phyloP scores from a whole-genome alignment of 1,284 basidiomycete species.

The Microbotryum violaceum region DNA sequence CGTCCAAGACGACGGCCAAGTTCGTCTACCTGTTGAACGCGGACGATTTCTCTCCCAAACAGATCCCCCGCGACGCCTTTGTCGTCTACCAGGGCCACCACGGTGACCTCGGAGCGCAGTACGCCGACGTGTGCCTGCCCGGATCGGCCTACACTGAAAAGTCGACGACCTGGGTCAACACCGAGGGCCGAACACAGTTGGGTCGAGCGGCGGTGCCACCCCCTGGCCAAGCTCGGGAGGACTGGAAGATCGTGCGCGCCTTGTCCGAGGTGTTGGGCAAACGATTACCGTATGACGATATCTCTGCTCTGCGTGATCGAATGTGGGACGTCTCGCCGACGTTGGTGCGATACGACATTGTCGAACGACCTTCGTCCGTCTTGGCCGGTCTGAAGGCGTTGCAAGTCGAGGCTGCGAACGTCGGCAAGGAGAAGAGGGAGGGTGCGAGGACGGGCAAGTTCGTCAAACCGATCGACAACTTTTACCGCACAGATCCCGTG shows the following conservation, averaged over 20 bases:
- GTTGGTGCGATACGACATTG: conserved; percentile 75
- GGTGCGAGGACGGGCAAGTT: conserved; percentile 59
- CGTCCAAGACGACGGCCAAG: conserved; percentile 72
- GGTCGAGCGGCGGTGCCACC: conserved; percentile 90
- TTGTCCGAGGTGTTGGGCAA: conserved; percentile 72
- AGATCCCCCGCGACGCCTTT: conserved; percentile 90
- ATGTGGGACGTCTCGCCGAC: conserved; percentile 96
- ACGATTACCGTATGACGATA: conserved; percentile 84
- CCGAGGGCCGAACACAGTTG: conserved; percentile 86
- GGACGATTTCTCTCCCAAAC: conserved; percentile 81
- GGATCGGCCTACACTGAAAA: conserved; percentile 96
- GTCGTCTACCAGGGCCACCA: conserved; percentile 99
- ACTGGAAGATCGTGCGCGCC: conserved; percentile 98
- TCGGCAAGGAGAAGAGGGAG: conserved; percentile 46
- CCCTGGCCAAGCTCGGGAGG: conserved; percentile 88
- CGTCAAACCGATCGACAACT: conserved; percentile 78
- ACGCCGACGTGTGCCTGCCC: conserved; percentile 92
- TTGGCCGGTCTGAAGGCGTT: conserved; percentile 61
- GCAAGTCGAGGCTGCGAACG: conserved; percentile 41
- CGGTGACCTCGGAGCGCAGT: conserved; percentile 91
- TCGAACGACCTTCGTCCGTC: conserved; percentile 68
- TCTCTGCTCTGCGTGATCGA: conserved; percentile 77
- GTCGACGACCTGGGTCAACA: conserved; percentile 89
- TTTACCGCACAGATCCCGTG: conserved; percentile 85
- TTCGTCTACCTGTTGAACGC: conserved; percentile 97